Percentiles rank a stretch among this genome's conserved stretches.
These are phyloP conservation scores for Ramaria sp. DNA, from an alignment of 768 basidiomycete genomes.

Conservation along the genomic window DNA sequence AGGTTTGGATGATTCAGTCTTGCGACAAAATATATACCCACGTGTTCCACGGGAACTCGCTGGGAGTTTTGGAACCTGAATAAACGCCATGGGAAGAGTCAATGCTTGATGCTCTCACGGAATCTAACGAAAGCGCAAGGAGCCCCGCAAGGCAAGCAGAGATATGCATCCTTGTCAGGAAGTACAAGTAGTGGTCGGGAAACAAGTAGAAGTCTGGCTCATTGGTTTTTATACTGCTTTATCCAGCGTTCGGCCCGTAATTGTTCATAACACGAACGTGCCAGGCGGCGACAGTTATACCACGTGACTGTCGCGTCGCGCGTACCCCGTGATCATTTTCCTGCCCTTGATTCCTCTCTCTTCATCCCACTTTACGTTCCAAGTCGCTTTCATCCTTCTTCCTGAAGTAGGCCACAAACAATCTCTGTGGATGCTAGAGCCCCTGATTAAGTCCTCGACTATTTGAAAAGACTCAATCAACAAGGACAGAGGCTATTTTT, in stretches of 20 bases:
- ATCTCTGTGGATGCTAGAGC: background rate
- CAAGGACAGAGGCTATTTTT: background rate
- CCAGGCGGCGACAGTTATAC: too few species aligned
- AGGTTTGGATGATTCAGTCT: background rate
- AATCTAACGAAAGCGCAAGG: background rate
- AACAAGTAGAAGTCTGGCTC: background rate
- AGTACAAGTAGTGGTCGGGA: background rate
- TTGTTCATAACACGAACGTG: too few species aligned
- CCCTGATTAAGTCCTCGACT: background rate
- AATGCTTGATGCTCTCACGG: background rate
- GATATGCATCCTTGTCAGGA: background rate
- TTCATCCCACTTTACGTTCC: constrained; percentile 1
- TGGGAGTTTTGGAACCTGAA: constrained; percentile 32
- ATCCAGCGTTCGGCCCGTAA: too few species aligned
- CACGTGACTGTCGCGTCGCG: too few species aligned
- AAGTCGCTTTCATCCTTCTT: constrained; percentile 5
- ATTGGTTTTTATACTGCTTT: too few species aligned
- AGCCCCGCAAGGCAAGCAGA: background rate
- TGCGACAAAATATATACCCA: background rate
- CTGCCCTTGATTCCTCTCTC: background rate
- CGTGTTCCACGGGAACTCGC: constrained; percentile 33
- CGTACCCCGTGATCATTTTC: too few species aligned
- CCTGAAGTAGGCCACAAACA: background rate
- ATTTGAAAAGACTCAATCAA: background rate
- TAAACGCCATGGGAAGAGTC: constrained; percentile 27